Percentiles rank a stretch among this genome's conserved stretches.
Conservation (phyloP, 192 early-diverging fungal genomes). For the Umbelopsis isabellina region DNA sequence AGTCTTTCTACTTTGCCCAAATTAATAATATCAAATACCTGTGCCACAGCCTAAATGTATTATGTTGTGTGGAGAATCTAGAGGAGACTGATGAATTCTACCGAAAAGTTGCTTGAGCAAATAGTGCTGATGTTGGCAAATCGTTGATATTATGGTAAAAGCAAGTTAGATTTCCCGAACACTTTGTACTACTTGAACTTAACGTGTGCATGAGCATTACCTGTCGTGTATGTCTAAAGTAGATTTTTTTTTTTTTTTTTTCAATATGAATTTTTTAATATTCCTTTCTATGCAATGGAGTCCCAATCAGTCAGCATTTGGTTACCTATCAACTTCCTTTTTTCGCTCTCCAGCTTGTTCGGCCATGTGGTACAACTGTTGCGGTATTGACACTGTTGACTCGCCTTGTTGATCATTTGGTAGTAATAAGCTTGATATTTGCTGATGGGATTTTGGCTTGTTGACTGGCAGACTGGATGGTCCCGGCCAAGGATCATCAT, state of each 20-base stretch:
- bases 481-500: conserved; percentile 3
- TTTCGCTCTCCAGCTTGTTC: conserved; percentile 5
- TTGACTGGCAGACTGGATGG: conserved; percentile 9
- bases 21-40: conserved; percentile 11
- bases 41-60: conserved; percentile 34
- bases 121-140: conserved; percentile 27
- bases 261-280: neutral
- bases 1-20: neutral
- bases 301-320: neutral
- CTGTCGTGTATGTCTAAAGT: conserved; percentile 15
- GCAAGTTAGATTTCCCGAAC: no score
- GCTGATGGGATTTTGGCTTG: neutral
- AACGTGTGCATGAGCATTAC: neutral
- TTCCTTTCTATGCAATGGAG: no score
- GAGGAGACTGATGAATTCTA: conserved; percentile 20
- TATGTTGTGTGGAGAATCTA: conserved; percentile 25
- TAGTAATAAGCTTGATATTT: neutral
- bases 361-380: conserved; percentile 7
- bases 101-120: conserved; percentile 26
- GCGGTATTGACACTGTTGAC: neutral
- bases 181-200: neutral
- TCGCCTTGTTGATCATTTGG: neutral
- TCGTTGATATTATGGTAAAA: no score
- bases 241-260: neutral
- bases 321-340: conserved; percentile 18